phyloP scores from a whole-genome alignment of 331 rosid species.

The Acacia concinna region DNA sequence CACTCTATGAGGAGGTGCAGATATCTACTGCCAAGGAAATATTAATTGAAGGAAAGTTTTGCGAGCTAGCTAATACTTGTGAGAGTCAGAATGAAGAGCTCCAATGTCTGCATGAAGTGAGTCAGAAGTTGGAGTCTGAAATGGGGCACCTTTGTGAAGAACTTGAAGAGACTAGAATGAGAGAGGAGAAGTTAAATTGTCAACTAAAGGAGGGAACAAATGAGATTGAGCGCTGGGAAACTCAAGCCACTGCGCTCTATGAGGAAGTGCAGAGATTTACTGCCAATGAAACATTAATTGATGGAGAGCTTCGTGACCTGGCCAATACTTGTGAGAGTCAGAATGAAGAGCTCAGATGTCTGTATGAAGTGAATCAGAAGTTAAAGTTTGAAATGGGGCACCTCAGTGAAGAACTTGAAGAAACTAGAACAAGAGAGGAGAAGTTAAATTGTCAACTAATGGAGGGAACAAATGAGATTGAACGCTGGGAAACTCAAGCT shows the following conservation, averaged over 20 bases:
- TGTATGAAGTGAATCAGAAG: conserved; percentile 53
- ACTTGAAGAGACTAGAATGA: conserved; percentile 44
- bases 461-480: conserved; percentile 49
- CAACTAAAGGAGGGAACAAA: conserved; percentile 46
- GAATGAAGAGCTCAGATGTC: conserved; percentile 43
- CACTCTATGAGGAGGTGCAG: conserved; percentile 55
- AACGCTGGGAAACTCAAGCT: conserved; percentile 65
- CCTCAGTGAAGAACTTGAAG: conserved; percentile 46
- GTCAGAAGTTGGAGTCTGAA: conserved; percentile 52
- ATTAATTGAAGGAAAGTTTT: conserved; percentile 68
- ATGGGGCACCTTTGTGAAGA: conserved; percentile 45
- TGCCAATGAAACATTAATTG: conserved; percentile 60
- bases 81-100: conserved; percentile 43
- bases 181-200: conserved; percentile 45
- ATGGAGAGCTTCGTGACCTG: conserved; percentile 70
- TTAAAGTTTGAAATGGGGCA: conserved; percentile 48
- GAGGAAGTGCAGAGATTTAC: conserved; percentile 53
- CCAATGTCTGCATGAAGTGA: conserved; percentile 47
- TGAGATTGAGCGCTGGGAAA: conserved; percentile 63
- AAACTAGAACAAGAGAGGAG: conserved; percentile 46
- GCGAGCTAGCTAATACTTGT: conserved; percentile 53
- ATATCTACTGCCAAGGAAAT: conserved; percentile 55
- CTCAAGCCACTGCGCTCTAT: conserved; percentile 55
- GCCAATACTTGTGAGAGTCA: conserved; percentile 43
- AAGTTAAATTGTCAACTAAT: conserved; percentile 45